Conservation (phyloP, 345 rosid species). For the Luvunga scandens region DNA sequence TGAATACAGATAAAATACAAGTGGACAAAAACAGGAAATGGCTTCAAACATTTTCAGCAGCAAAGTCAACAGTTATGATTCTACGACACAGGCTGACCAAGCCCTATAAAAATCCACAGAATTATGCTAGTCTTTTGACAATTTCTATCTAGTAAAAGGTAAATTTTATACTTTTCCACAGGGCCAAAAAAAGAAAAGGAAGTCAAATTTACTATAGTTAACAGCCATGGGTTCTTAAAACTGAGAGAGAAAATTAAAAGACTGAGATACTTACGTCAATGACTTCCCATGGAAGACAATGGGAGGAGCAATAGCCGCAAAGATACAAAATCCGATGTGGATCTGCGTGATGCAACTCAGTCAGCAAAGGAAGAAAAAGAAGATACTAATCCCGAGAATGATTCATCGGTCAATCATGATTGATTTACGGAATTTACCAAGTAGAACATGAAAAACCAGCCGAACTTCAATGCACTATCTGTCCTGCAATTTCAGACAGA, state of each 20-base stretch:
- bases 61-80: neutral
- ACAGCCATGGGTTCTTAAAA: neutral
- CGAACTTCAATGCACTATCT: constrained; percentile 90
- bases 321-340: constrained; percentile 86
- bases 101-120: neutral
- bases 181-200: neutral
- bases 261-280: constrained; percentile 70
- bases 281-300: constrained; percentile 93
- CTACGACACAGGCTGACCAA: neutral
- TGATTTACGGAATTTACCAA: constrained; percentile 55
- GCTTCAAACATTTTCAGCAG: neutral
- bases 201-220: neutral
- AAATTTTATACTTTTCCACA: neutral
- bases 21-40: neutral
- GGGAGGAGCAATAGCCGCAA: constrained; percentile 99
- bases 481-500: constrained; percentile 59
- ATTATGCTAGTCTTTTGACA: neutral
- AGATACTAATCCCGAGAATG: neutral
- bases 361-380: constrained; percentile 10
- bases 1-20: neutral
- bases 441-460: constrained; percentile 97
- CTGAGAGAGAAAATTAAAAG: constrained; percentile 8
- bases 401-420: neutral
- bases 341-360: constrained; percentile 46
- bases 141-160: neutral